Conservation (phyloP, 2,329 filamentous ascomycete genomes). For the Epichloe hybrida region DNA sequence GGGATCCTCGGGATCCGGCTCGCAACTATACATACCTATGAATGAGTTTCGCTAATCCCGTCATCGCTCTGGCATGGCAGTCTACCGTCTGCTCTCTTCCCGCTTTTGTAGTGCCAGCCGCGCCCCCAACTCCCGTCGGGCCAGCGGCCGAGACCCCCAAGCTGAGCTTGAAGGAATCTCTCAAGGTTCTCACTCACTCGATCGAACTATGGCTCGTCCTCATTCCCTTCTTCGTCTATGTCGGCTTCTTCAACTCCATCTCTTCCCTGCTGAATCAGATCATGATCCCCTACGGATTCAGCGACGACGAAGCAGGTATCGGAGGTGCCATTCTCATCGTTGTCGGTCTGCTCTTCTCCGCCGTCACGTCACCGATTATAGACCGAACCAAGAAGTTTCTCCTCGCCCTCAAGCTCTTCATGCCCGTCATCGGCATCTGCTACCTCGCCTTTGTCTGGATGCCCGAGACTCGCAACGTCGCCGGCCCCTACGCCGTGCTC, state of each 20-base stretch:
- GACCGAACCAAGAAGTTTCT: constrained; percentile 77
- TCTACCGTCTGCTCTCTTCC: constrained; percentile 46
- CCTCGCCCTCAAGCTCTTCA: constrained; percentile 54
- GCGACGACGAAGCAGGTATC: constrained; percentile 74
- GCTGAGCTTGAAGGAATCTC: constrained; percentile 34
- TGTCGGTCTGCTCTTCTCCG: constrained; percentile 67
- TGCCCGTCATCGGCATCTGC: constrained; percentile 58
- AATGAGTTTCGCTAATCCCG: not conserved
- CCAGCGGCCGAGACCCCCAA: constrained; percentile 51
- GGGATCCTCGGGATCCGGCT: too few relatives aligned
- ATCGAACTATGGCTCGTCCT: constrained; percentile 73
- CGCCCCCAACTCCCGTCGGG: constrained; percentile 61
- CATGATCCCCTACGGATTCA: constrained; percentile 72
- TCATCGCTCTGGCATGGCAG: constrained; percentile 13
- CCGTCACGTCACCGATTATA: constrained; percentile 65
- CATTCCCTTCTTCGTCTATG: constrained; percentile 69
- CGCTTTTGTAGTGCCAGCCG: constrained; percentile 65
- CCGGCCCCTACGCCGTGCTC: constrained; percentile 61
- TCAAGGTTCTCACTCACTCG: constrained; percentile 39
- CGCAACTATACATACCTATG: too few relatives aligned
- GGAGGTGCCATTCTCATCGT: constrained; percentile 81
- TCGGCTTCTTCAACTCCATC: constrained; percentile 86
- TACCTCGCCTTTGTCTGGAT: constrained; percentile 79
- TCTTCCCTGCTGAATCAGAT: constrained; percentile 86
- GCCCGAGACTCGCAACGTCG: constrained; percentile 42